Evolutionary conservation across 495 filamentous ascomycete genomes (phyloP).

Genomic region (Terfezia claveryi): DNA sequence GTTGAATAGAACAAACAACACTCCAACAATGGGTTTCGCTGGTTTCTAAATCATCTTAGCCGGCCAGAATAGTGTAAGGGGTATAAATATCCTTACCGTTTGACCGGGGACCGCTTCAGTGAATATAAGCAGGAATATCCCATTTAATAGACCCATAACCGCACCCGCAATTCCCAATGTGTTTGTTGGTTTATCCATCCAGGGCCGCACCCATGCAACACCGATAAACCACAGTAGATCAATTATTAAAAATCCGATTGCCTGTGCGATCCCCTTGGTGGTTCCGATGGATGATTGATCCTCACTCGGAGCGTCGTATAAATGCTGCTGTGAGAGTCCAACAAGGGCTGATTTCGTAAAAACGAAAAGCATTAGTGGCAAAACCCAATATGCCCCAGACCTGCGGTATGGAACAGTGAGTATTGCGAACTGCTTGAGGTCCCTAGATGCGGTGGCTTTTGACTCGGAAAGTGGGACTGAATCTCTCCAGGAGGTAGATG

Average conservation of each 20-base stretch:
- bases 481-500: not conserved
- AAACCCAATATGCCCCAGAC: not conserved
- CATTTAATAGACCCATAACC: constrained; percentile 67
- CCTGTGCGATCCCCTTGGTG: constrained; percentile 43
- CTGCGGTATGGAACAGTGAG: not conserved
- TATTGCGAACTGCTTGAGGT: not conserved
- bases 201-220: constrained; percentile 60
- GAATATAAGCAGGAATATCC: constrained; percentile 60
- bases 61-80: not conserved
- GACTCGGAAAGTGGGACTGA: not conserved
- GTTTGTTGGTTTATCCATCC: constrained; percentile 98
- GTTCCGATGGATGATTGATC: constrained; percentile 35
- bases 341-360: constrained; percentile 65
- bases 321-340: constrained; percentile 12
- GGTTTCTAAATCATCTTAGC: not conserved
- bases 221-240: constrained; percentile 58
- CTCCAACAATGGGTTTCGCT: not conserved
- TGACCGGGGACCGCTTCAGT: constrained; percentile 19
- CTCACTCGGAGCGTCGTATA: not conserved
- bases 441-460: not conserved
- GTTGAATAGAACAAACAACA: not conserved
- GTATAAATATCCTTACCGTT: not conserved
- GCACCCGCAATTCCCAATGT: constrained; percentile 78
- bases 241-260: constrained; percentile 58
- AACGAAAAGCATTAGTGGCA: not conserved